Percentiles rank a stretch among this genome's conserved stretches.
Evolutionary conservation across 2,329 filamentous ascomycete genomes (phyloP).

Genomic region (Septoria petroselini): DNA sequence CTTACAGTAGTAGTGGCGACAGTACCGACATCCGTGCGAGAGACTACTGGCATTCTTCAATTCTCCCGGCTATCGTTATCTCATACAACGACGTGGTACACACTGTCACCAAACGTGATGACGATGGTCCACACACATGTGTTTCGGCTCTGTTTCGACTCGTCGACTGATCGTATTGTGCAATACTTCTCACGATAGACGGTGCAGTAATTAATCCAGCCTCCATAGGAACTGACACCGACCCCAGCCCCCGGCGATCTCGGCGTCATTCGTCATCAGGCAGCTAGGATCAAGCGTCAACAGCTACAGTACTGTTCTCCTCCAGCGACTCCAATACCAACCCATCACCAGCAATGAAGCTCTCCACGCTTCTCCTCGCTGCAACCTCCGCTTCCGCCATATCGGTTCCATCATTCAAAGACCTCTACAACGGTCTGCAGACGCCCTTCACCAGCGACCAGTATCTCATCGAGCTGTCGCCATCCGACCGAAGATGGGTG

Average conservation of each 20-base stretch:
- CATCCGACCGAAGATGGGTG: conserved; percentile 79
- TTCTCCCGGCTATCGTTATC: too few relatives aligned
- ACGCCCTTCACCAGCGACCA: conserved; percentile 45
- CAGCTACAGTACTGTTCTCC: background rate
- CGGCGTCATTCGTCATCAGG: conserved; percentile 9
- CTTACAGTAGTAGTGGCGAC: too few relatives aligned
- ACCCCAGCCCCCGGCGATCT: conserved; percentile 6
- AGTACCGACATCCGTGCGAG: too few relatives aligned
- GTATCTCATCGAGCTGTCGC: conserved; percentile 79
- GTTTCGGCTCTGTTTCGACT: too few relatives aligned
- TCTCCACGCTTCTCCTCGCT: conserved; percentile 24
- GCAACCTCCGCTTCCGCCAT: conserved; percentile 27
- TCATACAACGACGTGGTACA: too few relatives aligned
- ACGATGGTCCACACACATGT: too few relatives aligned
- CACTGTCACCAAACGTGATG: too few relatives aligned
- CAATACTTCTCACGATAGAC: background rate
- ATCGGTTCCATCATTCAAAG: conserved; percentile 23
- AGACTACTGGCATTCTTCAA: too few relatives aligned
- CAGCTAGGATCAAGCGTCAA: background rate
- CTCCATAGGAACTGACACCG: too few relatives aligned
- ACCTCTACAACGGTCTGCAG: conserved; percentile 29
- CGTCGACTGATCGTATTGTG: background rate
- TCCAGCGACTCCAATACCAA: background rate
- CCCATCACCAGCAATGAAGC: conserved; percentile 28
- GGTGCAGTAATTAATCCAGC: too few relatives aligned